Evolutionary conservation across 2,329 filamentous ascomycete species (phyloP), one percentile per base, ranked within the genome.

Genomic region (Stagonosporopsis rhizophila): DNA sequence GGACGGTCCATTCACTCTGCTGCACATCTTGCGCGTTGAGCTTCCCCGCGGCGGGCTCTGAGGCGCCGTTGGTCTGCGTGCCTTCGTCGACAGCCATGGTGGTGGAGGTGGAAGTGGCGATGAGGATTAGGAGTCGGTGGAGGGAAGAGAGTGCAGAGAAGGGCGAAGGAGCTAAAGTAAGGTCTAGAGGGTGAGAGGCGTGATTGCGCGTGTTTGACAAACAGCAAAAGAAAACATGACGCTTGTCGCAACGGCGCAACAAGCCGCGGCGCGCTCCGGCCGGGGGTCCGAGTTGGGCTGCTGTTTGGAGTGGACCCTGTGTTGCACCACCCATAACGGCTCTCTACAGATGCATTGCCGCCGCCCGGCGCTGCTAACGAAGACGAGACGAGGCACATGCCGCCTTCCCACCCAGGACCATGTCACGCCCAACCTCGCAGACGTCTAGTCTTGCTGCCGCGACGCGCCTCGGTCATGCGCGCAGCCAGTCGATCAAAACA

Each of bases 51-150:
- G 61, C 60, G 34, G 75, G 68, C 44, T 68, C 55, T 19, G 76
- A 68, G 37, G 75, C 65, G 48, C 69, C 70, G 59, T 79, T 79
- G 52, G 77, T 78, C 56, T 79, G 74, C n/a, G 72, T 72, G 56
- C 74, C 72, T 57, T 79, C 72, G 65, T 74, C 66, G 52, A 59
- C 53, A 4, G 66, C 20, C 68, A 72, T 72, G 34, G 52, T 66
- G 49, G 23, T 5, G 27, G n/a, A n/a, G n/a, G n/a, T n/a, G n/a
- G n/a, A n/a, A n/a, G 23, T 28, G 52, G 25, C 22, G 34, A 27
- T 22, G 28, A 20, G 5, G 3, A 11, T 19, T 5, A 14, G 19
- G 8, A 12, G 35, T 19, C 3, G 19, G 12, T 19, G 3, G 17
- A 20, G 7, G 9, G 12, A 2, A 20, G 35, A 19, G 7, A 20